phyloP scores from a whole-genome alignment of 164 flowering plant species.

The Cinnamomum micranthum region DNA sequence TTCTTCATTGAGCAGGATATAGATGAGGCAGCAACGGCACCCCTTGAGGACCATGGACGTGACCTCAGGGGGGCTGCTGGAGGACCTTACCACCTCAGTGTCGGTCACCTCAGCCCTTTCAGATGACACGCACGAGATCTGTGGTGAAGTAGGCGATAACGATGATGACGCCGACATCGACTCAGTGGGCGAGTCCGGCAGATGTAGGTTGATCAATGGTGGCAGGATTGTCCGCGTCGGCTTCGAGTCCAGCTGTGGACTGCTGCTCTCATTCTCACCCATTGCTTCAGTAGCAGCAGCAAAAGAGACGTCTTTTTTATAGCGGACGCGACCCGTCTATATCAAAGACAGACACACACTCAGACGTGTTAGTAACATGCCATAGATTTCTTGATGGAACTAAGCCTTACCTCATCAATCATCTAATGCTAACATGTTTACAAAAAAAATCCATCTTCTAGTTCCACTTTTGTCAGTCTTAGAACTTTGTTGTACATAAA shows the following conservation, averaged over 20 bases:
- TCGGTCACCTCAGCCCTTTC: neutral
- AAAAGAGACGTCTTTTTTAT: too few species aligned
- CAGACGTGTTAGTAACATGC: too few species aligned
- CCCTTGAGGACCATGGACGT: conserved; percentile 83
- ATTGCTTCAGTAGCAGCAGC: neutral
- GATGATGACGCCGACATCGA: conserved; percentile 16
- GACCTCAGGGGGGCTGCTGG: conserved; percentile 52
- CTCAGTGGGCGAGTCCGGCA: neutral
- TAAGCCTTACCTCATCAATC: too few species aligned
- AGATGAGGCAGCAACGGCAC: conserved; percentile 82
- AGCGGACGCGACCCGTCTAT: too few species aligned
- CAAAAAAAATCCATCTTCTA: too few species aligned
- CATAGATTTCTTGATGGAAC: too few species aligned
- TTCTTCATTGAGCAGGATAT: conserved; percentile 68
- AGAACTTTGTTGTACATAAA: too few species aligned
- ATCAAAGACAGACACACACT: too few species aligned
- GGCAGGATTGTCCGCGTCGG: conserved; percentile 56
- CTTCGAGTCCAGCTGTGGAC: conserved; percentile 68
- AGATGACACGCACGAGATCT: conserved; percentile 56
- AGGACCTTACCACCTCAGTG: conserved; percentile 8
- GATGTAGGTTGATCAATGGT: conserved; percentile 14
- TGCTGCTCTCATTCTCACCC: conserved; percentile 26
- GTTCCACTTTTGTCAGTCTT: too few species aligned
- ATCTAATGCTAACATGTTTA: too few species aligned
- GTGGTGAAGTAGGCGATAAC: conserved; percentile 49